Percentiles rank a stretch among this genome's conserved stretches.
phyloP scores from a whole-genome alignment of 2,329 filamentous ascomycete species.

The Paraphaeosphaeria minitans region DNA sequence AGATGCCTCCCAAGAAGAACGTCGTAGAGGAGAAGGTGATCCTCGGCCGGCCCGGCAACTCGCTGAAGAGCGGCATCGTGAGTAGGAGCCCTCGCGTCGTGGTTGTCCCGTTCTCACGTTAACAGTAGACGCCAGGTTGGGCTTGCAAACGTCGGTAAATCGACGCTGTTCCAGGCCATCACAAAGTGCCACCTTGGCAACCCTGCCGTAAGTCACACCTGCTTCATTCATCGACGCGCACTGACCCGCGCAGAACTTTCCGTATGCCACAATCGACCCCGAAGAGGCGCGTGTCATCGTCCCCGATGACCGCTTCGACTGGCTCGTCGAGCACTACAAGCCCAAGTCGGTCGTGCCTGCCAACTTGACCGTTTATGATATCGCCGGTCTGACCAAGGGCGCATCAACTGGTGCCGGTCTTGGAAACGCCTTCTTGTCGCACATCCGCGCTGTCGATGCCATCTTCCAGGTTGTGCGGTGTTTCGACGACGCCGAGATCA shows the following conservation, averaged over 20 bases:
- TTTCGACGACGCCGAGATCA: conserved; percentile 99
- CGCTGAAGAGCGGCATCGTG: conserved; percentile 96
- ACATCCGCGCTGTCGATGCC: conserved; percentile 97
- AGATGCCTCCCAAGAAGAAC: conserved; percentile 95
- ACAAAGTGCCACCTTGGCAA: conserved; percentile 97
- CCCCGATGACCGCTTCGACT: conserved; percentile 94
- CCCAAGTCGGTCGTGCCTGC: conserved; percentile 97
- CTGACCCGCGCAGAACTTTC: conserved; percentile 75
- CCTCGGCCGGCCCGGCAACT: conserved; percentile 95
- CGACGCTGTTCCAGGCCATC: conserved; percentile 98
- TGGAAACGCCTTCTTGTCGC: conserved; percentile 96
- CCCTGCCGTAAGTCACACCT: conserved; percentile 73
- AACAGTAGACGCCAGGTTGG: conserved; percentile 73
- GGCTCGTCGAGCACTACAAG: conserved; percentile 94
- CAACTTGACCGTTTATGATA: conserved; percentile 98
- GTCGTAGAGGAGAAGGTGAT: conserved; percentile 94
- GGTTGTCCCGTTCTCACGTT: conserved; percentile 46
- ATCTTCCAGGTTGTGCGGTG: conserved; percentile 97
- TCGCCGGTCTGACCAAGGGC: conserved; percentile 92
- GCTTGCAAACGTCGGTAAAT: conserved; percentile 99
- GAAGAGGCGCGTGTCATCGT: conserved; percentile 98
- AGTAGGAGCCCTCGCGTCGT: conserved; percentile 63
- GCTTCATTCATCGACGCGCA: conserved; percentile 6
- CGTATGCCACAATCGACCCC: conserved; percentile 97
- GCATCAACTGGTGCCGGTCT: conserved; percentile 97